Base-by-base conservation (phyloP, 225 moss, liverwort and hornwort species). In the Rhytidiadelphus loreus region DNA sequence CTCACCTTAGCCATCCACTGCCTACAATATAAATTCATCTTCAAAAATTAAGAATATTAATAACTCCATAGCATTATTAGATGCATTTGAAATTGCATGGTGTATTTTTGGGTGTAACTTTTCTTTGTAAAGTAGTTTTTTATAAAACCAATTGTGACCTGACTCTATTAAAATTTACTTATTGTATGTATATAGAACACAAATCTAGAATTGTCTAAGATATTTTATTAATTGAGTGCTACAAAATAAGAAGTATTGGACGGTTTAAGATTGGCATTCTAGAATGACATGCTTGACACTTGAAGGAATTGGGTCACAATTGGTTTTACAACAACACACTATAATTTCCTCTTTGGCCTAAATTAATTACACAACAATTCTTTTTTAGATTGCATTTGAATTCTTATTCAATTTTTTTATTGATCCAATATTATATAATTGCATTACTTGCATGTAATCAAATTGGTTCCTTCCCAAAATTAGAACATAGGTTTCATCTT, bases 21-120 rank as follows among this genome's bases (percentile, higher is more conserved):
- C 2, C 0, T 25, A 5, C 9, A 71, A 43, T 43, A 5, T 16
- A 39, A 41, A n/a, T 35, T 37, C 4, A 1, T 4, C 21, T 66
- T 21, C 6, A 4, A 4, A 25, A 69, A 39, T 39, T 25, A 41
- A 8, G 0, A 25, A 26, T 15, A 43, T 26, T 25, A 43, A 26
- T 71, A 26, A 26, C 26, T 39, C 24, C 16, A 5, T 43, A 26
- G 1, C 15, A 43, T 43, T 43, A 9, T 9, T 4, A 39, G 22
- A 13, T 4, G 12, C 7, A 39, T 23, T 39, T 39, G 13, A 23
- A 69, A 12, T 4, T 1, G 0, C 8, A 12, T 4, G 0, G 1
- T 14, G 41, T 24, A 8, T 41, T 37, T 70, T 41, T 8, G 25
- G 1, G 41, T 13, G 25, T 70, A 41, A 70, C 13, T 39, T 8